Evolutionary conservation across 768 basidiomycete species (phyloP), one percentile per base, ranked within the genome.

Genomic region (Megacollybia marginata): DNA sequence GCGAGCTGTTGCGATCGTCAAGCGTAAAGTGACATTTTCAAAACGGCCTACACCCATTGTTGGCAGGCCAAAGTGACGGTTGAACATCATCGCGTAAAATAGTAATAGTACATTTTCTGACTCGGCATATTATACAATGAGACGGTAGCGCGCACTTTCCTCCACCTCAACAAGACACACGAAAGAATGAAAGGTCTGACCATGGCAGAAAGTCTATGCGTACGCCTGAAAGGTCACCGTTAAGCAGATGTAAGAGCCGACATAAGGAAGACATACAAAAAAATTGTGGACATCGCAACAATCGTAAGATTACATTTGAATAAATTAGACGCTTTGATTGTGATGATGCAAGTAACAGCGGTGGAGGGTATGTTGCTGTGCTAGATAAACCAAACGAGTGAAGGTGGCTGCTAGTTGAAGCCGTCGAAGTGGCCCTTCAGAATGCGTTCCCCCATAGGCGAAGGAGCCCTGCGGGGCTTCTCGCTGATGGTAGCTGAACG

Each of bases 361-460:
- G 59, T 63, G 68, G 69, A 61, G 59, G 69, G 68, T 73, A 73
- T 72, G 44, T 48, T 64, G 65, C 58, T 54, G 62, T 57, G 58
- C 63, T 64, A 53, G 52, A 56, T 45, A 49, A 32, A 44, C 36
- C 15, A 51, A 46, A 19, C 38, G 9, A 42, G 28, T 9, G 48
- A 45, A 50, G 47, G 36, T 47, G 48, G 50, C 47, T 49, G 35
- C 76, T 67, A 90, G 61, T 88, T 87, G 73, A 92, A 92, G 45
- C 90, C 85, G 61, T 92, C 90, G 57, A 92, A 92, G 58, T 92
- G 90, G 9, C 90, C 90, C 71, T 88, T 92, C 57, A 92, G 76
- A 52, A 92, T 91, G 51, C 90, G 75, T 67, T 92, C 90, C 54
- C 89, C 91, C 90, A 91, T 92, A 6, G 89, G 89, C 35, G 87